phyloP scores from a whole-genome alignment of 2,329 filamentous ascomycete species.

The Aplosporella prunicola region DNA sequence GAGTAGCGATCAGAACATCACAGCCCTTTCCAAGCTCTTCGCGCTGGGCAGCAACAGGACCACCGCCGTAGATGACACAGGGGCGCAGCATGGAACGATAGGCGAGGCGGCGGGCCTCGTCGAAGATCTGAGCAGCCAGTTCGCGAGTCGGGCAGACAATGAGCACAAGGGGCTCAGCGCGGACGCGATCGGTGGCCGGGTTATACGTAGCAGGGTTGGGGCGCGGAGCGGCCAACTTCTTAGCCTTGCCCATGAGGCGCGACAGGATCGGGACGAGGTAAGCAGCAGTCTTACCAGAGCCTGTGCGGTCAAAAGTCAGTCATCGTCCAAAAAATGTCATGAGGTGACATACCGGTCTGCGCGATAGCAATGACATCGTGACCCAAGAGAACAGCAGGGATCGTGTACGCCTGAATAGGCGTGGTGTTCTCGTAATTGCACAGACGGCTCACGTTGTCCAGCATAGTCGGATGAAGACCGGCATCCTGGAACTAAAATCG shows the following conservation, averaged over 20 bases:
- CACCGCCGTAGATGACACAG: constrained; percentile 80
- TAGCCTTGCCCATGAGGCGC: constrained; percentile 90
- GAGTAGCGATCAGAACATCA: constrained; percentile 79
- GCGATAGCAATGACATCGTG: constrained; percentile 82
- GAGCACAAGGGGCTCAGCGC: constrained; percentile 80
- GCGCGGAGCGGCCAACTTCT: constrained; percentile 70
- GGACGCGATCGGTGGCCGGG: constrained; percentile 42
- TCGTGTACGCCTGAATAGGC: constrained; percentile 75
- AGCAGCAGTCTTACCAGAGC: constrained; percentile 91
- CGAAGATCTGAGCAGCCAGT: constrained; percentile 88
- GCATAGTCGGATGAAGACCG: constrained; percentile 75
- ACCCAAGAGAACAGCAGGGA: constrained; percentile 68
- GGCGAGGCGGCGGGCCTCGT: constrained; percentile 83
- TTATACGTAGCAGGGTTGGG: constrained; percentile 54
- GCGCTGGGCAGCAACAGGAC: constrained; percentile 59
- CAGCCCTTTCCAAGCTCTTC: constrained; percentile 72
- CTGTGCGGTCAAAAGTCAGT: constrained; percentile 39
- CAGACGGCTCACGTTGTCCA: constrained; percentile 61
- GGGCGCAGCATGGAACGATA: constrained; percentile 93
- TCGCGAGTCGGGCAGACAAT: constrained; percentile 83
- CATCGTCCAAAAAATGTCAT: background rate
- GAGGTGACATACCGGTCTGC: constrained; percentile 65
- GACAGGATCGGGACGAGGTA: constrained; percentile 85
- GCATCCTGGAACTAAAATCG: constrained; percentile 59
- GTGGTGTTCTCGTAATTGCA: constrained; percentile 66